These are phyloP conservation scores for Suhomyces sp. DNA, from an alignment of 805 yeast genomes.

Conservation along the genomic window DNA sequence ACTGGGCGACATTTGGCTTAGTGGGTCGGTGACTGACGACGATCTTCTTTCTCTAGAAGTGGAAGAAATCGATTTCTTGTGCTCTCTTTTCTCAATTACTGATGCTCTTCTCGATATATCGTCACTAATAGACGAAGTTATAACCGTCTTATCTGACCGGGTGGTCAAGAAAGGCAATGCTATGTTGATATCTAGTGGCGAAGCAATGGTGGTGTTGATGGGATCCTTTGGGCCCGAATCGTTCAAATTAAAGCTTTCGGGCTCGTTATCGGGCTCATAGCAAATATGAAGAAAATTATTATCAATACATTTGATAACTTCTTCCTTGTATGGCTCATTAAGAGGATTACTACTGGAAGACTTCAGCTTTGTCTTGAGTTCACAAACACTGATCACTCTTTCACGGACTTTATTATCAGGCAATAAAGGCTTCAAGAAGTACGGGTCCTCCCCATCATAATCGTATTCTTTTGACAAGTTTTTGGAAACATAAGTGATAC, in stretches of 20 bases:
- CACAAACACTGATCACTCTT: conserved; percentile 56
- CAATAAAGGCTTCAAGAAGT: conserved; percentile 4
- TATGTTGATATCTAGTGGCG: conserved; percentile 43
- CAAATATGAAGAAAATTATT: conserved; percentile 62
- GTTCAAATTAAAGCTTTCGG: conserved; percentile 12
- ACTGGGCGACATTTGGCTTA: conserved; percentile 5
- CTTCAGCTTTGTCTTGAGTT: conserved; percentile 54
- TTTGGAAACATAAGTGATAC: conserved; percentile 60
- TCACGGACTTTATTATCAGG: conserved; percentile 32
- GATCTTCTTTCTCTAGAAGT: conserved; percentile 4
- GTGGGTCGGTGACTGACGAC: neutral
- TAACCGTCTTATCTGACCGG: conserved; percentile 27
- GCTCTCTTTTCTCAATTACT: neutral
- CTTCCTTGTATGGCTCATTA: conserved; percentile 53
- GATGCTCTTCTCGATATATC: conserved; percentile 1
- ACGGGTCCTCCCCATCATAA: conserved; percentile 37
- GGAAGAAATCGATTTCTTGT: conserved; percentile 19
- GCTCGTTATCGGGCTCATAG: conserved; percentile 33
- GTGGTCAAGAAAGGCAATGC: conserved; percentile 45
- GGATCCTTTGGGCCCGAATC: conserved; percentile 11
- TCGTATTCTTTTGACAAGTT: conserved; percentile 54
- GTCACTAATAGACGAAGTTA: conserved; percentile 18
- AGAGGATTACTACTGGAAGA: conserved; percentile 26
- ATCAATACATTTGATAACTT: conserved; percentile 54
- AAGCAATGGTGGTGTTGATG: conserved; percentile 29